Base-by-base conservation (phyloP, 1,284 basidiomycete genomes). In the Mycosarcoma maydis region DNA sequence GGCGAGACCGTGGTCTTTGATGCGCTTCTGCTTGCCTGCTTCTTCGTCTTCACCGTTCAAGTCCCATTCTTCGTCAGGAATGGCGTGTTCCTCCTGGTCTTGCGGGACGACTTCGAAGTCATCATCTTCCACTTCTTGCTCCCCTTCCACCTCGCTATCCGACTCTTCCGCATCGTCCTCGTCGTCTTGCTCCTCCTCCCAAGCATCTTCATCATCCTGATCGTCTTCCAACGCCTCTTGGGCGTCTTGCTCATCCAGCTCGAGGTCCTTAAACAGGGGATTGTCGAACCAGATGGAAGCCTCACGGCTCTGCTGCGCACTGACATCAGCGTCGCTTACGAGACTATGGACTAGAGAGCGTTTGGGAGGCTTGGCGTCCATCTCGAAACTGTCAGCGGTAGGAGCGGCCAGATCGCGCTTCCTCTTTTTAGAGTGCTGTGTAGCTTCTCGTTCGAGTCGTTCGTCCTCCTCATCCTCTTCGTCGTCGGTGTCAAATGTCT, bases 261-360 rank as follows among this genome's bases (percentile, higher is more conserved):
- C 88, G 7, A 92, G 80, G n/a, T 87, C 90, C 58, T 89, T 87
- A 85, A 99, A 99, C 44, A 97, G 83, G 46, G 91, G 90, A 82
- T 98, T 96, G 77, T 92, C 91, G 83, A 98, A 99, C 96, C 96
- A 99, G 19, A 98, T 83, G 64, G 85, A 85, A 14, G 87, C 86
- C 40, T 85, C 85, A 20, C 85, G 82, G 66, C 84, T 86, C 57
- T 80, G 70, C 19, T 72, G 71, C 16, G 76, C 50, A 19, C 75
- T 64, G 41, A 57, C 38, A 2, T 46, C 73, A 20, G 58, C 48
- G 7, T 55, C 46, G 57, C 61, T 62, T 42, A 75, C 70, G 26
- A 76, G 68, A 22, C 49, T 54, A 22, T 62, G 62, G 36, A 75
- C 52, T 7, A 75, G 55, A 7, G 50, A 49, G 10, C 52, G 54